Evolutionary conservation across 2,329 filamentous ascomycete species (phyloP), one percentile per base, ranked within the genome.

Genomic region (Aspergillus aculeatinus): DNA sequence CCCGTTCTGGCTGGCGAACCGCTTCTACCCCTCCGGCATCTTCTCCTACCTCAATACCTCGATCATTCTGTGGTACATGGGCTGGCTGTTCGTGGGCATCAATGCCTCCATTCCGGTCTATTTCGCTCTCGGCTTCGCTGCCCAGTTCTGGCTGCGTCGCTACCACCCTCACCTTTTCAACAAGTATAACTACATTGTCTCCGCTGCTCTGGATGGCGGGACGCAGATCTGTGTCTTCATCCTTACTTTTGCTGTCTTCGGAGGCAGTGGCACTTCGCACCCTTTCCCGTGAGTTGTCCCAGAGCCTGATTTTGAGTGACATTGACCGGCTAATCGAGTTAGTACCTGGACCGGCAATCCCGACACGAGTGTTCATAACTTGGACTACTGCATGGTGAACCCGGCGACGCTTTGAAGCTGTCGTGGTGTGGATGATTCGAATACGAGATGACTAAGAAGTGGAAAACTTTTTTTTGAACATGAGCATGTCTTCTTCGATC

Each of bases 221-320:
- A 55, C 56, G 1, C 60, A 59, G 42, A 44, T 59, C 25, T 48
- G 54, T 31, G 50, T 61, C 9, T 61, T 61, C 11, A 53, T 61
- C 25, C 52, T 61, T 14, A 59, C 60, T 10, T 61, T 61, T 51
- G 60, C 60, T 1, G 60, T 61, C 11, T 51, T 61, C 6, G 60
- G 60, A 2, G 60, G 56, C 0, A 59, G 60, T 59, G 60, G 60
- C 0, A 49, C 42, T 2, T 52, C 52, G 12, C 27, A 58, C 42
- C 51, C 60, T 12, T 61, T 61, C 25, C 60, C 60, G 23, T 55
- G 42, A 33, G 39, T 55, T 55, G 1, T 19, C 5, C 39, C 9
- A 14, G 16, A 44, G 21, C 11, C 4, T 47, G 3, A 5, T 3
- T 31, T 11, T 23, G 21, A 11, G 10, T 23, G 19, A 10, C 19